Evolutionary conservation across 495 filamentous ascomycete species (phyloP).

Genomic region (Cercophora sp.): DNA sequence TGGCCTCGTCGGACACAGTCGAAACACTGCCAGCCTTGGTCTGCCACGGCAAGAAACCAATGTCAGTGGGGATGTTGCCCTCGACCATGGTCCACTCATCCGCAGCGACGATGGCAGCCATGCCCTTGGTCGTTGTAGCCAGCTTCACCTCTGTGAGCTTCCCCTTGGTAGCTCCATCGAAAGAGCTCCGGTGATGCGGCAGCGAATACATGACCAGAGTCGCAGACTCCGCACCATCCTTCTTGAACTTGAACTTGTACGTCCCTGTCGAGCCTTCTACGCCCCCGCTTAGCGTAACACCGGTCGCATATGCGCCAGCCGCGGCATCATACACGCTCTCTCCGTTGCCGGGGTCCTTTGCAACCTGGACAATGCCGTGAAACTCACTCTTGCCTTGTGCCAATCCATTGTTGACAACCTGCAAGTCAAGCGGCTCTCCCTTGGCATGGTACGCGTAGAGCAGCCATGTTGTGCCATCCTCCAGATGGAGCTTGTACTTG

Average conservation of each 20-base stretch:
- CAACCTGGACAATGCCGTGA: conserved; percentile 72
- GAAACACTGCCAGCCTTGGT: conserved; percentile 46
- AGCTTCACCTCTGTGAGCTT: conserved; percentile 59
- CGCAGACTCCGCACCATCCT: conserved; percentile 54
- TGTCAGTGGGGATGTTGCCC: conserved; percentile 60
- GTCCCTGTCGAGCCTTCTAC: conserved; percentile 55
- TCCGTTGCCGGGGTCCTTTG: conserved; percentile 61
- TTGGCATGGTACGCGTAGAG: conserved; percentile 64
- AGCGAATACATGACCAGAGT: conserved; percentile 81
- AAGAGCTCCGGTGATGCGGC: conserved; percentile 78
- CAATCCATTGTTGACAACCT: conserved; percentile 42
- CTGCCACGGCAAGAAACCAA: conserved; percentile 75
- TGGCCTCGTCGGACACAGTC: conserved; percentile 49
- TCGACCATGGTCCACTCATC: conserved; percentile 82
- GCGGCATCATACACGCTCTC: conserved; percentile 71
- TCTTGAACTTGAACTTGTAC: conserved; percentile 70
- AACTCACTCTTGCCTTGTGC: conserved; percentile 44
- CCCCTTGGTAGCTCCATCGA: conserved; percentile 55
- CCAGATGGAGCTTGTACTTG: conserved; percentile 70
- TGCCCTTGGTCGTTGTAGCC: conserved; percentile 82
- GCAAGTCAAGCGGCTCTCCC: conserved; percentile 41
- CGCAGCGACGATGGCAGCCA: conserved; percentile 65
- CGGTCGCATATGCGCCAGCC: conserved; percentile 67
- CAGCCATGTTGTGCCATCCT: conserved; percentile 74
- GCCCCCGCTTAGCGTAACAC: conserved; percentile 58